Conservation (phyloP, 2,329 filamentous ascomycete genomes). For the Plectosphaerella sp. region DNA sequence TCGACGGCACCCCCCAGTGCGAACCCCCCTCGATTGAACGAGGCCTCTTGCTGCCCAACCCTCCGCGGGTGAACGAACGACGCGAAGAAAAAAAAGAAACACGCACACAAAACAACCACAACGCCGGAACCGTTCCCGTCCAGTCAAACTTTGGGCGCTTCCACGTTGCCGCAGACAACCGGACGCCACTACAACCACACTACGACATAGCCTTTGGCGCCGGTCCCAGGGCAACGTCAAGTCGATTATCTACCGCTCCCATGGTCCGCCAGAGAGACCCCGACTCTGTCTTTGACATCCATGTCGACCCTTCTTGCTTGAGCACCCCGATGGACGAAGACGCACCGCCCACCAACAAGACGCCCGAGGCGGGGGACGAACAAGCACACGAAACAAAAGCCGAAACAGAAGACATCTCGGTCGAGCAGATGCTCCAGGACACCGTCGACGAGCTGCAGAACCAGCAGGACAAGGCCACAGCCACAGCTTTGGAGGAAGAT, state of each 20-base stretch:
- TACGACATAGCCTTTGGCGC: background rate
- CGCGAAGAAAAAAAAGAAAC: background rate
- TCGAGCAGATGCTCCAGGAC: background rate
- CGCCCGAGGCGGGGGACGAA: background rate
- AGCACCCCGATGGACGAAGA: conserved; percentile 36
- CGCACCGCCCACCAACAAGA: conserved; percentile 8
- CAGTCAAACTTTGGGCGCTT: no score
- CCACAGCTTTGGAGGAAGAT: background rate
- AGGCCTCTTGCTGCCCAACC: background rate
- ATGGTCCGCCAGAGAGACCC: background rate
- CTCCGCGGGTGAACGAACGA: background rate
- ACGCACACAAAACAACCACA: background rate
- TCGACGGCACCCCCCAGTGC: background rate
- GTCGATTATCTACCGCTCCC: background rate
- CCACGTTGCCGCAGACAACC: background rate
- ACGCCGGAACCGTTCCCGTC: background rate
- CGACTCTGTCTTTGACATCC: conserved; percentile 42
- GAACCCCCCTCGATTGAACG: background rate
- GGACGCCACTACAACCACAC: background rate
- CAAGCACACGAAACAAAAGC: background rate
- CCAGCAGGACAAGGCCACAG: background rate
- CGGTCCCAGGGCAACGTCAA: background rate
- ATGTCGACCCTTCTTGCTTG: conserved; percentile 41
- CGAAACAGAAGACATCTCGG: background rate
- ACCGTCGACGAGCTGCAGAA: background rate